Base-by-base conservation (phyloP, 78 protist species). In the Paratrimastix pyriformis region DNA sequence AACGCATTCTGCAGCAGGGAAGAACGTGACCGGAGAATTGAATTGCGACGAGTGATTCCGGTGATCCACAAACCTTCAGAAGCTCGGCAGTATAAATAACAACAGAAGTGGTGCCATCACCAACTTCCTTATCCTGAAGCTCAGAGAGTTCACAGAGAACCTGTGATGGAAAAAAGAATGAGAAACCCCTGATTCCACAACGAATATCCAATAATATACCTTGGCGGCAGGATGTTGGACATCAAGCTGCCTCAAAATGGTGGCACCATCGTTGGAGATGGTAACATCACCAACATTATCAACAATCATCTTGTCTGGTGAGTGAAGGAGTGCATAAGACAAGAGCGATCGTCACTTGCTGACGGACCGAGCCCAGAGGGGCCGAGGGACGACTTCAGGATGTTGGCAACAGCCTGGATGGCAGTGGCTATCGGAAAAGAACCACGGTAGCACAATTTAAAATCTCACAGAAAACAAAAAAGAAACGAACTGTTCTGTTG, bases 331-430 rank as follows among this genome's bases (percentile, higher is more conserved):
- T n/a, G n/a, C n/a, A n/a, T n/a, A n/a, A n/a, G n/a, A n/a, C n/a
- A n/a, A n/a, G n/a, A n/a, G n/a, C n/a, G n/a, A n/a, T n/a, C n/a
- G 58, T 52, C n/a, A n/a, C n/a, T n/a, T n/a, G n/a, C n/a, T n/a
- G n/a, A n/a, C n/a, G n/a, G n/a, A n/a, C n/a, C 99, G 39, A 95
- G 87, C 2, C 99, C 99, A n/a, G 88, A 84, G 9, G 99, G 99
- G 44, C 99, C 99, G 42, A 96, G 86, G 37, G 97, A 93, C 43
- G 90, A 76, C 87, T 89, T 93, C 62, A 96, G 92, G 59, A 96
- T 84, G 86, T 96, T 96, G 35, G 97, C 93, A 15, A 96, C 75
- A 2, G 99, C 88, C 29, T 84, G 21, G 8, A 83, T 86, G 15
- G 98, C 98, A 24, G 87, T 88, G 40, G 92, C 94, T 89, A 73